Conservation (phyloP, 495 filamentous ascomycete genomes). For the Beverwykella pulmonaria region DNA sequence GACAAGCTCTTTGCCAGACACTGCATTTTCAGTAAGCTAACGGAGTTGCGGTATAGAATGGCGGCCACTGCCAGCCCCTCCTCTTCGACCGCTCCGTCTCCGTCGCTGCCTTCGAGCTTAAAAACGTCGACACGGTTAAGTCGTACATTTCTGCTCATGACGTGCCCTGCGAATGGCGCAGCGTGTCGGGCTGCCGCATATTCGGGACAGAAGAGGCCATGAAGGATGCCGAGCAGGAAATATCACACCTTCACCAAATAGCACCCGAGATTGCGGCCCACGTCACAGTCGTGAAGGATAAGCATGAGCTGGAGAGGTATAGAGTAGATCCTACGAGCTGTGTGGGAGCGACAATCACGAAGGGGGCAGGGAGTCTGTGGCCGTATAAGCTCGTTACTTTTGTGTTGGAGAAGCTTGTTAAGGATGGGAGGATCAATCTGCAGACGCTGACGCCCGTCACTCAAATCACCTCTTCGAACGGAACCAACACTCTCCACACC, state of each 20-base stretch:
- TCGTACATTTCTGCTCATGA: constrained; percentile 53
- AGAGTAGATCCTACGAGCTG: constrained; percentile 48
- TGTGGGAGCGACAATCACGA: constrained; percentile 48
- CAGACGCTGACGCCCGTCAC: constrained; percentile 74
- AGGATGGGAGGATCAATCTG: constrained; percentile 59
- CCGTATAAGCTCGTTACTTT: constrained; percentile 78
- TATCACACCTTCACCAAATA: constrained; percentile 48
- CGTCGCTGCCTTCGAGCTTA: constrained; percentile 66
- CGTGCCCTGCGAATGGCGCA: constrained; percentile 66
- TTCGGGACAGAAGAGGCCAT: constrained; percentile 57
- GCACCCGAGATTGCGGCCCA: constrained; percentile 56
- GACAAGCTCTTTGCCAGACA: background rate
- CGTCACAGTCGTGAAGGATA: constrained; percentile 42
- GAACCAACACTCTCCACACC: constrained; percentile 62
- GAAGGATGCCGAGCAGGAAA: constrained; percentile 47
- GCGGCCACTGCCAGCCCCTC: constrained; percentile 72
- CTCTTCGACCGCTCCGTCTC: constrained; percentile 56
- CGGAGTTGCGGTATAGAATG: no score
- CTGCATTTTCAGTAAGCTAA: no score
- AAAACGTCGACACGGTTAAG: constrained; percentile 58
- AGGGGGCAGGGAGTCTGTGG: constrained; percentile 61
- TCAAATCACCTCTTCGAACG: constrained; percentile 39
- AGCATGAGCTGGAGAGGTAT: constrained; percentile 42
- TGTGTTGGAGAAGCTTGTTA: constrained; percentile 61
- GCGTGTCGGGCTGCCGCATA: constrained; percentile 55